Evolutionary conservation across 1,284 basidiomycete genomes (phyloP).

Genomic region (Microbotryomycetes sp.): DNA sequence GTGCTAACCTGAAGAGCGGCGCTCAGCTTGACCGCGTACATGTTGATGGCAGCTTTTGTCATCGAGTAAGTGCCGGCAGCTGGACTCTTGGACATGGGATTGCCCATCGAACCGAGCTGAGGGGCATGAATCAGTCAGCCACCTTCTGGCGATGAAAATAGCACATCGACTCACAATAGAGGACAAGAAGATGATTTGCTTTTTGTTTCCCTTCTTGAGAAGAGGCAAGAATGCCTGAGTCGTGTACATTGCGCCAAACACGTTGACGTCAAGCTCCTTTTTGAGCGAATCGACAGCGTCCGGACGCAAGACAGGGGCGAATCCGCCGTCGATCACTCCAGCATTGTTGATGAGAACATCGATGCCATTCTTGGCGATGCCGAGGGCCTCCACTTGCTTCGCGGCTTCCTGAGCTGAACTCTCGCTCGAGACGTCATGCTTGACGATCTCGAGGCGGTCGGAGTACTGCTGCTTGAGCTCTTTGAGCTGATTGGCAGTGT

Average conservation of each 20-base stretch:
- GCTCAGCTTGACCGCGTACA: constrained; percentile 3
- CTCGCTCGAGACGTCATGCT: background rate
- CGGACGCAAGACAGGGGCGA: background rate
- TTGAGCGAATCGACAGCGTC: background rate
- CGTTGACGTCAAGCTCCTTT: background rate
- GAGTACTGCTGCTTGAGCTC: constrained; percentile 1
- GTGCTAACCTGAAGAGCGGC: background rate
- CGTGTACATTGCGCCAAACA: constrained; percentile 2
- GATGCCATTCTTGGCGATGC: background rate
- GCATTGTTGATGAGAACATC: constrained; percentile 9
- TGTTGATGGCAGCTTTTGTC: constrained; percentile 11
- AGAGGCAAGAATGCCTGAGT: constrained; percentile 4
- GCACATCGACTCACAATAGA: background rate
- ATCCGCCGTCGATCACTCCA: background rate
- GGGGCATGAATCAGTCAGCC: background rate
- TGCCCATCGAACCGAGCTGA: background rate
- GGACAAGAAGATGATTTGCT: background rate
- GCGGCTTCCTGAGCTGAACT: background rate
- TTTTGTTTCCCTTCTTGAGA: background rate
- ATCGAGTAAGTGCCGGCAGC: background rate
- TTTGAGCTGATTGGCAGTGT: constrained; percentile 10
- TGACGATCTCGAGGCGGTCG: constrained; percentile 1
- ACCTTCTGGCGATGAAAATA: background rate
- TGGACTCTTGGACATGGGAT: background rate
- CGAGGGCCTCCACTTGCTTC: background rate